Conservation (phyloP, 1,284 basidiomycete genomes). For the Chalciporus sp. region DNA sequence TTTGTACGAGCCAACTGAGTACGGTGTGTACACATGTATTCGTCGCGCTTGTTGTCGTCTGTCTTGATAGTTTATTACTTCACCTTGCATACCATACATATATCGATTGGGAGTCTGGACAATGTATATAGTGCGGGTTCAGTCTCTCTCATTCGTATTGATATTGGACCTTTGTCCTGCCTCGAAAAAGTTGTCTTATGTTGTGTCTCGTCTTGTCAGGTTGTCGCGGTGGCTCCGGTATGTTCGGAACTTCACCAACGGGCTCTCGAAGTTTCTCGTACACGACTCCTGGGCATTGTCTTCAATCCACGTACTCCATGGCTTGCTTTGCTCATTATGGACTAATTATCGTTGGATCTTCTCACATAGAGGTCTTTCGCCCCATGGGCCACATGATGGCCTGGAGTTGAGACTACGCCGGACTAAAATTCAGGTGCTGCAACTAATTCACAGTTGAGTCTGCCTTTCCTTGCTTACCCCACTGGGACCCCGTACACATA, state of each 20-base stretch:
- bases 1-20: conserved; percentile 9
- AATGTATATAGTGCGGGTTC: no score
- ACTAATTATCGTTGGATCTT: neutral
- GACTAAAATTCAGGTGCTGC: neutral
- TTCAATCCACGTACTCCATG: no score
- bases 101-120: neutral
- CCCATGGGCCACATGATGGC: no score
- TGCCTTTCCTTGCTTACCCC: neutral
- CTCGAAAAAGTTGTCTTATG: no score
- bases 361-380: neutral
- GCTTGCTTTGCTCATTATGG: neutral
- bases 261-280: no score
- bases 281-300: no score
- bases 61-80: neutral
- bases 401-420: neutral
- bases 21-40: neutral
- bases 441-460: neutral
- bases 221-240: no score
- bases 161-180: no score
- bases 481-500: neutral
- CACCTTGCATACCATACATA: neutral
- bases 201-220: no score
- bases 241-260: no score
- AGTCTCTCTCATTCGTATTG: no score
- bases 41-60: neutral